Base-by-base conservation (phyloP, 352 stramenopile genomes). In the Ophiocytium majus region DNA sequence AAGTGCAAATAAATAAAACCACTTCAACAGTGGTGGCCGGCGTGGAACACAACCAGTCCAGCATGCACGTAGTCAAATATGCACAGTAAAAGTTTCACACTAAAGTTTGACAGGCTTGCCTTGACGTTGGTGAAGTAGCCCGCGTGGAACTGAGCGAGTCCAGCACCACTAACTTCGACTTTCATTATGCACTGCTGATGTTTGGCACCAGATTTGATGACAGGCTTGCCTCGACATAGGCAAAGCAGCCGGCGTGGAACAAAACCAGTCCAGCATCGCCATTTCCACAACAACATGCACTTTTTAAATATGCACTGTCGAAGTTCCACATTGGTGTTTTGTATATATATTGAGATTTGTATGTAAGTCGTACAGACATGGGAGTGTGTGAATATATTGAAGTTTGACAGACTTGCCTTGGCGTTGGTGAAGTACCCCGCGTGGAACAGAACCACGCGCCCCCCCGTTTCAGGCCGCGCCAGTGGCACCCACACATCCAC, bases 211-310 rank as follows among this genome's bases (percentile, higher is more conserved):
- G n/a, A n/a, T n/a, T n/a, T 57, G 14, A 57, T 57, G 43, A 57
- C 5, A 76, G 10, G 17, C 64, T 76, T 76, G 34, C 64, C 28
- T 66, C 84, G 31, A 83, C 78, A 31, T 88, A 82, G 50, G 84
- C 86, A 74, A 88, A 88, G 80, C 78, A 88, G 64, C 84, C 84
- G 34, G 84, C 84, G 78, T 88, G 84, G 81, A 88, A 88, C 0
- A 88, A 66, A 31, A 84, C 78, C n/a, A n/a, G n/a, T n/a, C n/a
- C n/a, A n/a, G n/a, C n/a, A n/a, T n/a, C n/a, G n/a, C n/a, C n/a
- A n/a, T n/a, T n/a, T n/a, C n/a, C n/a, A n/a, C n/a, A n/a, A n/a
- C n/a, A n/a, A n/a, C n/a, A n/a, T n/a, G n/a, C n/a, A n/a, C n/a
- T n/a, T n/a, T n/a, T n/a, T n/a, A n/a, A n/a, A n/a, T n/a, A n/a